Base-by-base conservation (phyloP, 345 rosid genomes). In the Bruguiera sexangula region DNA sequence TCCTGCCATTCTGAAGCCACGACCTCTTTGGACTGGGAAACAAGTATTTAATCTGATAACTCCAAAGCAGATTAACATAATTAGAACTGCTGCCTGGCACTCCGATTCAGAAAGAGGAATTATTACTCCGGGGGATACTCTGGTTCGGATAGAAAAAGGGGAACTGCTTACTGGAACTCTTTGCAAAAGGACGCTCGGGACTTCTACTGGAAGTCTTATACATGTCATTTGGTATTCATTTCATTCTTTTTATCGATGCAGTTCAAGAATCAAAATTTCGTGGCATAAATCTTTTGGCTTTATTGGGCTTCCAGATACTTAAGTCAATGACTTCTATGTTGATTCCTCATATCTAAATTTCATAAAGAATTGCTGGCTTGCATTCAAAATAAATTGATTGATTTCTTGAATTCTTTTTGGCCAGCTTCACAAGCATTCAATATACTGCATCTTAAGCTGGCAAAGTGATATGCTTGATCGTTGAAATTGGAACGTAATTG, bases 21-120 rank as follows among this genome's bases (percentile, higher is more conserved):
- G 96, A n/a, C 97, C 99, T 16, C 85, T 92, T 52, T 94, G 97
- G 99, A 94, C 97, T 29, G 99, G 99, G 72, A 94, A 94, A 73
- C 99, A 94, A 81, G 96, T 94, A 76, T 94, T 94, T 60, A 94
- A 89, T 81, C 97, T 94, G 20, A 94, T 94, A 73, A 94, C 92
- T 54, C 99, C 99, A 55, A 94, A 94, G 82, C 99, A 92, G 88
- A 94, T 94, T 67, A 94, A 94, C 84, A 82, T 94, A 24, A 64
- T 89, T 71, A 88, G 96, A 80, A 81, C 83, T 70, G 78, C 99
- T 57, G 96, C 97, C 20, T 94, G 99, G 99, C 99, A 94, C 65
- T 69, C 85, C 10, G 99, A 94, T 65, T 21, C 71, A 5, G 99
- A 94, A 75, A 85, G 85, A 68, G 96, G 96, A 72, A 81, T 83